Base-by-base conservation (phyloP, 2,329 filamentous ascomycete species). In the Cadophora gregata region DNA sequence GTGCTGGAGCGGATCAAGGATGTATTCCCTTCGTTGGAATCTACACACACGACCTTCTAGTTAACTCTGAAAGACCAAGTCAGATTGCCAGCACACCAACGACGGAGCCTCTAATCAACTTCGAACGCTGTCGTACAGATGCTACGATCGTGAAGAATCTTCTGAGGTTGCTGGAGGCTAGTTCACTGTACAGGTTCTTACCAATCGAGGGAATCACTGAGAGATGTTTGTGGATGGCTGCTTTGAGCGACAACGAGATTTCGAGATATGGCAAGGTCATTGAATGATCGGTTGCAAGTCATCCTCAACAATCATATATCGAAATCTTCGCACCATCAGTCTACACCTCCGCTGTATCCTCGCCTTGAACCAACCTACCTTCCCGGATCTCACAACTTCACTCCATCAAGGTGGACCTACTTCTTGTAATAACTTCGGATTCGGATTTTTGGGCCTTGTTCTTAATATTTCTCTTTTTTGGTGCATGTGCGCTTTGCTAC, bases 21-120 rank as follows among this genome's bases (percentile, higher is more conserved):
- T 95, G 92, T 73, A 94, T 96, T 68, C 92, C 92, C 0, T 95
- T 96, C 76, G 90, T 96, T 58, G 92, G 89, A 66, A 89, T 90
- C 64, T 96, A 96, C 78, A 95, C 91, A 1, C 92, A 94, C 74
- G 92, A 96, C 75, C 82, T 96, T 48, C 86, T 94, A 53, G 93
- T 92, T 81, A 95, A 94, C 74, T 88, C 90, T 0, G 91, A 95
- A 77, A 87, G 93, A 69, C 90, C 92, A 1, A 88, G 90, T 1
- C 89, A 92, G 77, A 89, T 94, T 71, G 88, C 88, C 1, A 87
- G 85, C 72, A 90, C 87, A 3, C 88, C 88, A 24, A 85, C 82
- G 0, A 86, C 86, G 5, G 86, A 91, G 68, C 88, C 89, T 16
- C 81, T 96, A 53, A 86, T 96, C 73, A 96, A 96, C 78, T 96